Evolutionary conservation across 805 yeast species (phyloP), one percentile per base, ranked within the genome.

Genomic region (Candida coquimbonensis): DNA sequence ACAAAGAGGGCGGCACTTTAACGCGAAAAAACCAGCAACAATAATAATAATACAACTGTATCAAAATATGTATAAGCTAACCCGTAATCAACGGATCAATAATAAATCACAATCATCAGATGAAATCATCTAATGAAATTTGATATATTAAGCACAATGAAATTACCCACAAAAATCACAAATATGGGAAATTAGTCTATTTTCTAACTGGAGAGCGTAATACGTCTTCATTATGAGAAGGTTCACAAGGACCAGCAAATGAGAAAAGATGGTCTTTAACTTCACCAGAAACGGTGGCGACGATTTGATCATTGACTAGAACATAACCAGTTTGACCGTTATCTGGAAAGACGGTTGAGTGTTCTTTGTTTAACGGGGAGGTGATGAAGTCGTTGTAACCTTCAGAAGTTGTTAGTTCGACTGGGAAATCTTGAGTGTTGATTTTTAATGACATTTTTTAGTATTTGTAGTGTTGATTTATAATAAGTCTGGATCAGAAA

Each of bases 331-430:
- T 50, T 36, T 64, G 56, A 25, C 55, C 57, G 45, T 66, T 67
- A 21, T 67, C 68, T 44, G 69, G 56, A 47, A 66, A 60, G n/a
- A 69, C 63, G 2, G 68, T 59, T 19, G 66, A 59, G 48, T 59
- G 55, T 21, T 59, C 57, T 14, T 57, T 55, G 37, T 54, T 51
- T 39, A 56, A 55, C 25, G 60, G 60, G 31, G 68, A 60, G 43
- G 61, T 65, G 40, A 69, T 53, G 47, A 69, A 69, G 27, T 67
- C 72, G 26, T 65, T 50, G 55, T 69, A 69, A 12, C 73, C 73
- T 37, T 61, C 57, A 7, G 64, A 55, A 12, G 70, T 63, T 11
- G 70, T 66, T 35, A 69, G 55, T 47, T 68, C 73, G 17, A 69
- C 66, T 7, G 74, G 74, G 7, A 67, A 62, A 38, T 62, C 57